Base-by-base conservation (phyloP, 2,329 filamentous ascomycete genomes). In the Colletotrichum destructivum region DNA sequence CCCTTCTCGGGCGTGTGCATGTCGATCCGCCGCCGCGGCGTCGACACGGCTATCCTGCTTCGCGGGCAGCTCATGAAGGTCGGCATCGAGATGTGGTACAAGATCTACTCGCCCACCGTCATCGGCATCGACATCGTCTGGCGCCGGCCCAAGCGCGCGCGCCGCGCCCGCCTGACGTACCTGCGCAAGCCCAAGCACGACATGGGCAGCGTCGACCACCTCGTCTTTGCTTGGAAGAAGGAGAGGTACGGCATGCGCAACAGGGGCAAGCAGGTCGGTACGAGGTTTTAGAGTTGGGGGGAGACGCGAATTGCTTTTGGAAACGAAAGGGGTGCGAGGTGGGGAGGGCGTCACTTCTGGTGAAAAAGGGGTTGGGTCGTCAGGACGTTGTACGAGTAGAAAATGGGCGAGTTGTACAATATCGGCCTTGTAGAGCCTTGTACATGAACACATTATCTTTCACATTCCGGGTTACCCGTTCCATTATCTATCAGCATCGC, bases 31-130 rank as follows among this genome's bases (percentile, higher is more conserved):
- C 89, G 94, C 66, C 89, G 93, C n/a, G 95, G 95, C 71, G 89
- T 96, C 72, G 96, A 98, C 84, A 97, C 94, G 2, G 93, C 93
- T 5, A 92, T 99, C 66, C 85, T 98, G 71, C 87, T 99, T 72
- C 90, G 96, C 68, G 96, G 96, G 77, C 91, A 97, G 80, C 85
- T 99, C 77, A 95, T 94, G 75, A 90, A 93, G 77, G 90, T 97
- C 8, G 94, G 94, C 72, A 94, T 98, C 72, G 96, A 99, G 88
- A 96, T 98, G 94, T 98, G 94, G 92, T 95, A 93, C 84, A 99
- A 99, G 87, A 88, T 98, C 71, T 98, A 96, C 86, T 94, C 91
- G 79, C 96, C 96, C 72, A 93, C 94, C 79, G 92, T 98, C 42
- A 91, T 93, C 80, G 94, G 94, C 74, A 94, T 99, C 78, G 96